Evolutionary conservation across 2,329 filamentous ascomycete species (phyloP), one percentile per base, ranked within the genome.

Genomic region (Aspergillus tubingensis): DNA sequence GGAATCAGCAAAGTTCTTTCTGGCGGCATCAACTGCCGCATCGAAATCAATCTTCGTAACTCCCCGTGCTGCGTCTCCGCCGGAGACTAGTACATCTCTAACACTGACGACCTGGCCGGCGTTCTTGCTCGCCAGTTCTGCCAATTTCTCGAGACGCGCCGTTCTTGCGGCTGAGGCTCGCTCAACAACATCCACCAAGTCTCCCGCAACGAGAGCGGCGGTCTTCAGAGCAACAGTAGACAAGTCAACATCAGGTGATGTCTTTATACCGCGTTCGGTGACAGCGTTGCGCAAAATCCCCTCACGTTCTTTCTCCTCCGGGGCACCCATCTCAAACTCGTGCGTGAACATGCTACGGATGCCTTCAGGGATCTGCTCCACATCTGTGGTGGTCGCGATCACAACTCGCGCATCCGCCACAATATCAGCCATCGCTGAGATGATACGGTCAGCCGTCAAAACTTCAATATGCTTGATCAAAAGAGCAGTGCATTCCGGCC

Each of bases 1-100:
- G 0, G 94, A 90, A 75, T 98, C 95, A 5, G 95, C 94, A 74
- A 99, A 99, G 77, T 97, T 98, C 83, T 97, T 97, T 57, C 95
- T 88, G 1, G 95, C 95, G 5, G 93, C 92, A 61, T 98, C 94
- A 3, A 99, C 94, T 0, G 95, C 95, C n/a, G 88, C 80, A 57
- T 96, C 92, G 66, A 98, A 94, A 75, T 99, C 95, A 2, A 84
- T 82, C 67, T 91, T 91, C 0, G 88, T 93, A 10, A 99, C 83
- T 55, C 90, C 91, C 27, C 88, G 88, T 5, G 91, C 90, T 8
- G 88, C 84, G 43, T 91, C 85, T 0, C 95, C 95, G 30, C 95
- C 95, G 1, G 95, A 88, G 8, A 98, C 82, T 62, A 95, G 86
- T n/a, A 99, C 84, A 73, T 99, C 95, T 54, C 90, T 86, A 4